Percentiles rank a stretch among this genome's conserved stretches.
Evolutionary conservation across 192 early-diverging fungal species (phyloP).

Genomic region (Entophlyctis helioformis): DNA sequence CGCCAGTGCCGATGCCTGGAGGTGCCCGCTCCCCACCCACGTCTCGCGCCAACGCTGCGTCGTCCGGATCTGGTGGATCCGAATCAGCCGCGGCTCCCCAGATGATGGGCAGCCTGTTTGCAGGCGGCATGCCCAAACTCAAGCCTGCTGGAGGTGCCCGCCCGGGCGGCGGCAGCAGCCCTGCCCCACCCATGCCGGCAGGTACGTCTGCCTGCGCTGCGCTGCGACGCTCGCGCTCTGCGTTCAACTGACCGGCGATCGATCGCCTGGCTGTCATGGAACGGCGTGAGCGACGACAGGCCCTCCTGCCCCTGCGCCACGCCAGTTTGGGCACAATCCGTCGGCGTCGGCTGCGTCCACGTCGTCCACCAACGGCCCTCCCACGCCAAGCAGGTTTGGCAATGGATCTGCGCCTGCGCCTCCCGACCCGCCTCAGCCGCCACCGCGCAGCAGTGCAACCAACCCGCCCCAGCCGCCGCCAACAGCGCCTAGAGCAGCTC

Average conservation of each 20-base stretch:
- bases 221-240: constrained; percentile 6
- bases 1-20: background rate
- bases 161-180: background rate
- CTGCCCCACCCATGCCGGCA: background rate
- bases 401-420: constrained; percentile 4
- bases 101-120: constrained; percentile 40
- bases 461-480: constrained; percentile 7
- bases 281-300: constrained; percentile 4
- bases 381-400: constrained; percentile 1
- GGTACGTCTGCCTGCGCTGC: background rate
- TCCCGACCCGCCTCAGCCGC: constrained; percentile 3
- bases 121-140: constrained; percentile 47
- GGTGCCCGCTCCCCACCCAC: constrained; percentile 13
- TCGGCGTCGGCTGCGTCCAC: no score
- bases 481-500: constrained; percentile 4
- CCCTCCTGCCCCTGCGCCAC: constrained; percentile 3
- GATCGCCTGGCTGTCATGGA: background rate
- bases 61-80: constrained; percentile 12
- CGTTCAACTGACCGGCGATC: no score
- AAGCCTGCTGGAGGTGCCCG: constrained; percentile 15
- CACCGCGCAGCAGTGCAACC: constrained; percentile 4
- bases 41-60: constrained; percentile 10
- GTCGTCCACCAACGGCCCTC: constrained; percentile 5
- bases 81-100: constrained; percentile 12
- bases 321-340: no score